Base-by-base conservation (phyloP, 805 yeast species). In the Ogataea paraovalis region DNA sequence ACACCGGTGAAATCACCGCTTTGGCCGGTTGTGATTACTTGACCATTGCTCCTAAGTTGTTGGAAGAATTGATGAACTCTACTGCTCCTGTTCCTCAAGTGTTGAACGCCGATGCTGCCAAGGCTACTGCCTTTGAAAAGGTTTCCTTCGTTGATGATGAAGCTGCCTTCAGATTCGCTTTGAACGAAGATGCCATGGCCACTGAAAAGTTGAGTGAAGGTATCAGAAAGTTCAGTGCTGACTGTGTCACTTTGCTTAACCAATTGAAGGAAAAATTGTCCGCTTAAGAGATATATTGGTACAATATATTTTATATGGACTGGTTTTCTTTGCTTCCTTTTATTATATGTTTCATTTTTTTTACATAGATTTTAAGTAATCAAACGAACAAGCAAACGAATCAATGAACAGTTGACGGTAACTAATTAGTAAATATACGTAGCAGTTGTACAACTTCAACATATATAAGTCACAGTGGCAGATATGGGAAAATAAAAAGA, bases 141-240 rank as follows among this genome's bases (percentile, higher is more conserved):
- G 91, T 85, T 51, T 69, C 90, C 23, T 94, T 70, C 75, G 74
- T 94, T 55, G 82, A 89, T 66, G 83, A 90, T 70, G 98, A 92
- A 75, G 72, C 96, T 44, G 71, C 77, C 55, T 94, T 94, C 90
- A 87, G 97, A 80, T 88, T 80, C 77, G 78, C 74, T 51, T 75
- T 94, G 61, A 92, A 94, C 75, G 96, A 94, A 71, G 98, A 94
- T 70, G 94, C 94, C 56, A 92, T 94, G 98, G 95, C 97, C 61
- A 89, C 97, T 57, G 97, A 89, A 77, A 94, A 94, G 79, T 82
- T 94, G 68, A 74, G 96, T 61, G 96, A 94, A 69, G 99, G 99
- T 81, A 94, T 94, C 76, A 87, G 98, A 80, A 82, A 83, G 71
- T 94, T 94, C 73, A 87, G 97, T 62, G 92, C 86, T 70, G 99